phyloP scores from a whole-genome alignment of 2,329 filamentous ascomycete species.

The Fusarium metavorans region DNA sequence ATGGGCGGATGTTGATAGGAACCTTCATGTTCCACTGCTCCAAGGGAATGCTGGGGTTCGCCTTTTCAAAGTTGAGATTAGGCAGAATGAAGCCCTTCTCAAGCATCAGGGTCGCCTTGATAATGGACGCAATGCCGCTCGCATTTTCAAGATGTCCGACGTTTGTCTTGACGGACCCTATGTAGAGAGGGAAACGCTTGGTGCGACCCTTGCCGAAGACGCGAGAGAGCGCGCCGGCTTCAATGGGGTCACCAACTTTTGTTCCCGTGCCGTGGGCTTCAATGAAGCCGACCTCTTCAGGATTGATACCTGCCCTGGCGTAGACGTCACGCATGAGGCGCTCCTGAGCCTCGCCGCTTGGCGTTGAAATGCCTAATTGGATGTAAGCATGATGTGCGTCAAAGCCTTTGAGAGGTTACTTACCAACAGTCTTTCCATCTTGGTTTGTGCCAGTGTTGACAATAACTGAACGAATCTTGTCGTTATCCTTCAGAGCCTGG shows the following conservation, averaged over 20 bases:
- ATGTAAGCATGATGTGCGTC: background rate
- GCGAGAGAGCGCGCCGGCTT: slow-evolving; percentile 1
- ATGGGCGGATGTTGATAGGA: background rate
- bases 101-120: slow-evolving; percentile 28
- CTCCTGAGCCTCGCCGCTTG: slow-evolving; percentile 4
- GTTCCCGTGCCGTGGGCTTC: slow-evolving; percentile 27
- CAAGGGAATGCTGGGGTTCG: slow-evolving; percentile 7
- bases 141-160: slow-evolving; percentile 23
- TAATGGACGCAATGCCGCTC: slow-evolving; percentile 16
- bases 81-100: slow-evolving; percentile 24
- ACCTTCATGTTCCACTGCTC: slow-evolving; percentile 17
- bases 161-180: slow-evolving; percentile 31
- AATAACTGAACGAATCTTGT: slow-evolving; percentile 31
- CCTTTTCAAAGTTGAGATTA: slow-evolving; percentile 14
- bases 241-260: slow-evolving; percentile 16
- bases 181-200: background rate
- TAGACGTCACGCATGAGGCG: slow-evolving; percentile 7
- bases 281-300: slow-evolving; percentile 1
- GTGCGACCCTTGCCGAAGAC: slow-evolving; percentile 14
- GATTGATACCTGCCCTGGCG: background rate
- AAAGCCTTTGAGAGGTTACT: background rate
- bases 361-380: background rate
- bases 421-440: slow-evolving; percentile 28
- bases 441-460: slow-evolving; percentile 24
- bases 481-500: slow-evolving; percentile 27